phyloP scores from a whole-genome alignment of 176 grass and related monocot species.

The Triticum monococcum region DNA sequence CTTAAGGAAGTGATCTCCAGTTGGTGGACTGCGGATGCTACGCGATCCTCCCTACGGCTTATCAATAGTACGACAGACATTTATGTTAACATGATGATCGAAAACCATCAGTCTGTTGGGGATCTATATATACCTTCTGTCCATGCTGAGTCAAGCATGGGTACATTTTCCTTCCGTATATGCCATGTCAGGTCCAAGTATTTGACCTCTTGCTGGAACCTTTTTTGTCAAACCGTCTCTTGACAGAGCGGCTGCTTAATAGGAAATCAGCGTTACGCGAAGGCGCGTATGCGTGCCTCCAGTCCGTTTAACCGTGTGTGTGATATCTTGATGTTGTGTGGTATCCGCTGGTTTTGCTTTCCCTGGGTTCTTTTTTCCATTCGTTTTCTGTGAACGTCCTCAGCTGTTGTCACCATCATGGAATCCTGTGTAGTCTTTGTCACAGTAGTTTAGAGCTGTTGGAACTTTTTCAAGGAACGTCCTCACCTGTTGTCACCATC shows the following conservation, averaged over 20 bases:
- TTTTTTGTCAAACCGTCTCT: conserved; percentile 13
- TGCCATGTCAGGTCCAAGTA: conserved; percentile 18
- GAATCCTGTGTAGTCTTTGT: too few species aligned
- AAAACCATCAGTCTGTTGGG: conserved; percentile 6
- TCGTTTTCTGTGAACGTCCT: neutral
- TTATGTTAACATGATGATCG: conserved; percentile 25
- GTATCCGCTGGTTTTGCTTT: neutral
- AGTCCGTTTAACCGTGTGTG: neutral
- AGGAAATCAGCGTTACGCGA: conserved; percentile 6
- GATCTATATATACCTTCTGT: conserved; percentile 20
- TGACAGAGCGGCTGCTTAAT: conserved; percentile 24
- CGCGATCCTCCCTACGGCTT: neutral
- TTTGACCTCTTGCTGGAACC: conserved; percentile 10
- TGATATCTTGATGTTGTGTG: neutral
- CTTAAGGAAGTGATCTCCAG: conserved; percentile 67
- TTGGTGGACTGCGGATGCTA: conserved; percentile 6
- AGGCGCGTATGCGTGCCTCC: neutral
- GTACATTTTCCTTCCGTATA: conserved; percentile 22
- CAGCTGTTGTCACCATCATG: neutral
- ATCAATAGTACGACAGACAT: neutral
- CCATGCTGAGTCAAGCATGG: conserved; percentile 17
- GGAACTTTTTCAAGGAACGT: neutral
- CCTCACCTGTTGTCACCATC: too few species aligned
- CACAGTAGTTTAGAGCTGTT: neutral
- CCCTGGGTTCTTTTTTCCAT: neutral